Conservation (phyloP, 23 red algal genomes). For the Gracilaria domingensis region DNA sequence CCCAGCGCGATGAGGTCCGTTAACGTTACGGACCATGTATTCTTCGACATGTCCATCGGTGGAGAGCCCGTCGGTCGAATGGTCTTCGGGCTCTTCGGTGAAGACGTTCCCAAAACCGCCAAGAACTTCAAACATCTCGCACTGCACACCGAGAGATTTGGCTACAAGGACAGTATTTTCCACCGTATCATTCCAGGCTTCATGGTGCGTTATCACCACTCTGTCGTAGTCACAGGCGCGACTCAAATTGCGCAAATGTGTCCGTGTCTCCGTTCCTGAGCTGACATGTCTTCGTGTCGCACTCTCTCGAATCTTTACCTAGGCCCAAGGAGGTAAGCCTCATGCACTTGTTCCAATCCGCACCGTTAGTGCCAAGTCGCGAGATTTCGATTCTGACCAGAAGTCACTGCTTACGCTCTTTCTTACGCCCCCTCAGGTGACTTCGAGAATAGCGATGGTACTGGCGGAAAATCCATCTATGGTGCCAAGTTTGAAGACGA, state of each 20-base stretch:
- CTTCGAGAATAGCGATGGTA: slow-evolving; percentile 85
- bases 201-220: too few relatives aligned
- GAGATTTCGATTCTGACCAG: not conserved
- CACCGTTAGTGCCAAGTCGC: not conserved
- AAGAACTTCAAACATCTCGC: slow-evolving; percentile 92
- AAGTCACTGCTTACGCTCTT: not conserved
- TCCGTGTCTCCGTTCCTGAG: too few relatives aligned
- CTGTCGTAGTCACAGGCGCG: too few relatives aligned
- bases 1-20: slow-evolving; percentile 11
- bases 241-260: too few relatives aligned
- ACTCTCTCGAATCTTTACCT: too few relatives aligned
- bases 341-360: not conserved
- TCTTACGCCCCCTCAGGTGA: slow-evolving; percentile 55
- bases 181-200: slow-evolving; percentile 91
- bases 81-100: slow-evolving; percentile 85
- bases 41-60: slow-evolving; percentile 87
- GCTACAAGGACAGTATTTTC: slow-evolving; percentile 85
- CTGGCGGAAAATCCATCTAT: slow-evolving; percentile 89
- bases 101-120: slow-evolving; percentile 80
- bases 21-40: slow-evolving; percentile 81
- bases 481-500: slow-evolving; percentile 87
- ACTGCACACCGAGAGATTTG: slow-evolving; percentile 60
- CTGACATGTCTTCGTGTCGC: not conserved
- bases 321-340: slow-evolving; percentile 72
- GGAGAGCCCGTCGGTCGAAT: slow-evolving; percentile 83